Conservation (phyloP, 1,284 basidiomycete species). For the Cerioporus squamosus region DNA sequence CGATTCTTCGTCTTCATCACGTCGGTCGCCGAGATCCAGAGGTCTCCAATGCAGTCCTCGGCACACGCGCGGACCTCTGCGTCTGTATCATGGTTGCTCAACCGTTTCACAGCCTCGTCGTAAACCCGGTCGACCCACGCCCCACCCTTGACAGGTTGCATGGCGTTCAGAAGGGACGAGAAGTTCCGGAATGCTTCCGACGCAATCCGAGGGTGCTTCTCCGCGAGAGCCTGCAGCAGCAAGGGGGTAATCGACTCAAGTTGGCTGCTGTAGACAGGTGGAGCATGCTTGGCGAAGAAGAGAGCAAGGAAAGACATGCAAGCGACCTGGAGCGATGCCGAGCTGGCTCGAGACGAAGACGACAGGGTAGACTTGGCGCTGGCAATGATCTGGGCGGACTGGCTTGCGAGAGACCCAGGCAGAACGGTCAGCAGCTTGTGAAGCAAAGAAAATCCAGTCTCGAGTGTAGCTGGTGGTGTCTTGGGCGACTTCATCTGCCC, state of each 20-base stretch:
- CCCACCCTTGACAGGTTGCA: constrained; percentile 61
- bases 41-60: constrained; percentile 82
- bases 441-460: constrained; percentile 85
- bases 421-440: constrained; percentile 80
- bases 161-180: constrained; percentile 67
- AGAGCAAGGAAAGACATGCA: constrained; percentile 84
- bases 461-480: constrained; percentile 78
- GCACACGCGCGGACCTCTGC: constrained; percentile 88
- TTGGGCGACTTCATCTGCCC: constrained; percentile 85
- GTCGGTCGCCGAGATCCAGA: constrained; percentile 88
- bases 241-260: constrained; percentile 73
- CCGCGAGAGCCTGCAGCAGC: constrained; percentile 72
- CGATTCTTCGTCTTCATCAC: constrained; percentile 60
- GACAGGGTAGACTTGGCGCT: constrained; percentile 68
- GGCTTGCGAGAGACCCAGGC: constrained; percentile 80
- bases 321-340: constrained; percentile 78
- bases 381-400: constrained; percentile 65
- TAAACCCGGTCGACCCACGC: constrained; percentile 77
- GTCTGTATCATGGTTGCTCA: constrained; percentile 86
- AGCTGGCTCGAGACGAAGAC: constrained; percentile 66
- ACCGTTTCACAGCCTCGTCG: constrained; percentile 69
- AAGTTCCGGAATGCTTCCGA: constrained; percentile 86
- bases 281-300: constrained; percentile 84
- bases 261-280: constrained; percentile 63
- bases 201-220: constrained; percentile 76